Evolutionary conservation across 2,329 filamentous ascomycete species (phyloP), one percentile per base, ranked within the genome.

Genomic region (Fusarium concolor): DNA sequence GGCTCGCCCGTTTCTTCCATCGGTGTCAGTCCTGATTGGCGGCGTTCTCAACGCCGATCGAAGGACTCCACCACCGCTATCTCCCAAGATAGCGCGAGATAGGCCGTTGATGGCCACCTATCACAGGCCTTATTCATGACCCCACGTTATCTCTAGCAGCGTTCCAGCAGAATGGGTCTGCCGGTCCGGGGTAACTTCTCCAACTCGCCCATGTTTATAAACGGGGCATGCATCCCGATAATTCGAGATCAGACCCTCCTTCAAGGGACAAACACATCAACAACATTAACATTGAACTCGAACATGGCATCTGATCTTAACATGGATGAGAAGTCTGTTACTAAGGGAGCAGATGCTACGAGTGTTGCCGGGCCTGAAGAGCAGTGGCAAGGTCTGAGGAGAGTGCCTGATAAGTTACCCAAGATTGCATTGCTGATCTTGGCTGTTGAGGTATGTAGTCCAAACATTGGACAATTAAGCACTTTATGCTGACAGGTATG

Each of bases 271-370:
- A 2, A 18, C 0, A 10, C 31, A 49, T 38, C 17, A 37, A 39
- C 0, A 0, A 26, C 1, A 10, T n/a, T n/a, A n/a, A n/a, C n/a
- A 17, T 1, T 1, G 2, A 26, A 14, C 12, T 31, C 12, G 7
- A 31, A n/a, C 0, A 57, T 57, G 55, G 2, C 15, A 2, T n/a
- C 38, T 2, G 39, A 55, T 17, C 14, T 57, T 0, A 38, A n/a
- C 14, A 57, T 38, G 49, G 55, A 44, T 31, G 54, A 55, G 18
- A 54, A 44, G 29, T 24, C n/a, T 26, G 49, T 31, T n/a, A 15
- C 15, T 10, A 38, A 44, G 10, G 7, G 22, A 12, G 39, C 17
- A 3, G 55, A 57, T 26, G 18, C 20, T 0, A 55, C 41, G 15
- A 57, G 55, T 10, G 28, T 57, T n/a, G 55, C 55, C 1, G 47